Evolutionary conservation across 2,329 filamentous ascomycete species (phyloP).

Genomic region (Torrubiella hemipterigena): DNA sequence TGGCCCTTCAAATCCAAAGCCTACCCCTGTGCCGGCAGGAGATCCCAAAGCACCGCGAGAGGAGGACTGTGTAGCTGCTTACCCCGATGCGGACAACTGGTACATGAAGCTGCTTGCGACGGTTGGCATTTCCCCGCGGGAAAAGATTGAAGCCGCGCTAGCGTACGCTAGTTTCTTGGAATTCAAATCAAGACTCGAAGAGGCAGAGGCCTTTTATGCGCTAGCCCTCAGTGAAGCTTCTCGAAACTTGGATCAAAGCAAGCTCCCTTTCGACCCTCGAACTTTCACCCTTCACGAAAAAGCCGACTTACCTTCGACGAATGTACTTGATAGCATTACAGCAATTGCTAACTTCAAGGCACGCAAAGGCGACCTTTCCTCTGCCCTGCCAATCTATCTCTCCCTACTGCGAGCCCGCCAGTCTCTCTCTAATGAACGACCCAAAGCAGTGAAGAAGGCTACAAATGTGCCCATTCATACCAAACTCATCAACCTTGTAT

Average conservation of each 20-base stretch:
- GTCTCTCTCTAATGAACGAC: constrained; percentile 32
- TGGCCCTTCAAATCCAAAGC: constrained; percentile 74
- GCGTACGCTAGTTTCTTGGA: constrained; percentile 79
- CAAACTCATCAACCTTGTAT: constrained; percentile 13
- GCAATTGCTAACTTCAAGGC: constrained; percentile 71
- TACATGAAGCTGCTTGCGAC: constrained; percentile 78
- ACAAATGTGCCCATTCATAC: constrained; percentile 9
- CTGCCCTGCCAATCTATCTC: constrained; percentile 72
- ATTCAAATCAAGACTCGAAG: constrained; percentile 55
- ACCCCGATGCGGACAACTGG: constrained; percentile 58
- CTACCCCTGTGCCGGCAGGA: constrained; percentile 57
- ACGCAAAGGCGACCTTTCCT: constrained; percentile 48
- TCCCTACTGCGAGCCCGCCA: constrained; percentile 73
- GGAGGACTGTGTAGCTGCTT: constrained; percentile 62
- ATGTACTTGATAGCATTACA: constrained; percentile 64
- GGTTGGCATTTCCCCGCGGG: constrained; percentile 63
- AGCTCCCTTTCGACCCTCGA: constrained; percentile 39
- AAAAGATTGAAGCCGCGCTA: constrained; percentile 70
- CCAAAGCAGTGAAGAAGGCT: constrained; percentile 7
- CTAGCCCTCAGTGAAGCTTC: constrained; percentile 68
- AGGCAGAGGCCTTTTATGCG: constrained; percentile 59
- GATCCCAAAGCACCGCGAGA: constrained; percentile 54
- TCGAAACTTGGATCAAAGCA: constrained; percentile 32
- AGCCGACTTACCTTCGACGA: constrained; percentile 50
- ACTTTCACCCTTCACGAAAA: constrained; percentile 54